Percentiles rank a stretch among this genome's conserved stretches.
Conservation (phyloP, 2,329 filamentous ascomycete species). For the Zymoseptoria brevis region DNA sequence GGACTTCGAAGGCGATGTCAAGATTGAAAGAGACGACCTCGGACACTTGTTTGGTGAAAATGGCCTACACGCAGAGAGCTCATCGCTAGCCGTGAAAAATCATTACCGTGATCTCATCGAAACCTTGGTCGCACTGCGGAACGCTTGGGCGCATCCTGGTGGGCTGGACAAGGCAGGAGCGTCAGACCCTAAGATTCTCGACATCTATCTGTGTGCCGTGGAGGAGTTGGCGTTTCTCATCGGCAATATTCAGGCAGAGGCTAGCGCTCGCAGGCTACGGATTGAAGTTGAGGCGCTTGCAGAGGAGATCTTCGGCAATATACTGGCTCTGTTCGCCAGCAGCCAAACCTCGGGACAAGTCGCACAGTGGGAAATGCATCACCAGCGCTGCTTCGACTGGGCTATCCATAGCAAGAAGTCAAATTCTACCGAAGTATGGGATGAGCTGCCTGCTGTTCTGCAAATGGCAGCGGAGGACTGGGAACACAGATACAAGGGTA, state of each 20-base stretch:
- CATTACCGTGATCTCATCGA: neutral
- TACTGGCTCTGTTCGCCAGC: no score
- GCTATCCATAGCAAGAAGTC: neutral
- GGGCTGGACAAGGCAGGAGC: neutral
- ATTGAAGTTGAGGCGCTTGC: neutral
- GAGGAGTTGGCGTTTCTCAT: neutral
- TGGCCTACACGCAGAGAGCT: neutral
- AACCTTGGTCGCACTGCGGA: neutral
- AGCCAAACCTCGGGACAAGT: neutral
- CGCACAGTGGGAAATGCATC: neutral
- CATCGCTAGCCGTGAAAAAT: neutral
- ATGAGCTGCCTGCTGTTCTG: neutral
- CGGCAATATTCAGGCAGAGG: neutral
- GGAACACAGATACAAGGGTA: neutral
- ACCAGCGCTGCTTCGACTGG: neutral
- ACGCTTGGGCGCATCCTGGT: neutral
- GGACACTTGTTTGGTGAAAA: neutral
- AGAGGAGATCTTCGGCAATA: neutral
- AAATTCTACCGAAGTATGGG: neutral
- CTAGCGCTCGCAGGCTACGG: neutral
- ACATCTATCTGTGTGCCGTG: neutral
- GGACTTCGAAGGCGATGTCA: neutral
- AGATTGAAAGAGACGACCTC: neutral
- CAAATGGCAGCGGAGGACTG: neutral
- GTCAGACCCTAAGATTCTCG: neutral